Conservation (phyloP, 441 rosid species). For the Populus hybrid region DNA sequence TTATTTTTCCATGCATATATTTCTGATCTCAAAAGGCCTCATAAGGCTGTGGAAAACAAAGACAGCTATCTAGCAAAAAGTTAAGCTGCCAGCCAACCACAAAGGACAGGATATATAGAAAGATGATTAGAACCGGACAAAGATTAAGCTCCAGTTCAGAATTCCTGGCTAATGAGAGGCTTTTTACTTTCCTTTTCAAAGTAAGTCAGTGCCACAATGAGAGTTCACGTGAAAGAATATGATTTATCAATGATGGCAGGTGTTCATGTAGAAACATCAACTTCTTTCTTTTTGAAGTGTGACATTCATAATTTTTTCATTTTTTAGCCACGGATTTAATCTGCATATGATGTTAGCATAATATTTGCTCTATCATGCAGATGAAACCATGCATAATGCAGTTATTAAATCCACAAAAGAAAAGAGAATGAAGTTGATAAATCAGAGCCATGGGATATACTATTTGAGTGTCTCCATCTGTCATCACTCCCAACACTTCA, state of each 20-base stretch:
- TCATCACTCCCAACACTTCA: conserved; percentile 92
- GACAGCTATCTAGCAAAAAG: no score
- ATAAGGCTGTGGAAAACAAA: no score
- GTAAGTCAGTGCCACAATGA: background rate
- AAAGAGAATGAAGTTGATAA: conserved; percentile 1
- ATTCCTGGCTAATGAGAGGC: background rate
- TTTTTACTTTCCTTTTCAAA: background rate
- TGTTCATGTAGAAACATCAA: background rate
- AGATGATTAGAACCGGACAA: background rate
- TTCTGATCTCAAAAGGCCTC: no score
- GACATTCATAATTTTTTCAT: background rate
- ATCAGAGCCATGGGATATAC: conserved; percentile 41
- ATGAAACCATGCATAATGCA: background rate
- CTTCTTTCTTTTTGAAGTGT: background rate
- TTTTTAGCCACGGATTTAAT: background rate
- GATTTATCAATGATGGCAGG: background rate
- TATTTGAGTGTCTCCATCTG: conserved; percentile 73
- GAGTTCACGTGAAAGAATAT: background rate
- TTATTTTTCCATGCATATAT: no score
- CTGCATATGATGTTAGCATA: background rate
- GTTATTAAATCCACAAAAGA: background rate
- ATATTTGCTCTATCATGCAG: background rate
- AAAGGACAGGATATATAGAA: background rate
- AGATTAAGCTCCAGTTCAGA: background rate
- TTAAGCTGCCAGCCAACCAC: no score